Evolutionary conservation across 768 basidiomycete species (phyloP), one percentile per base, ranked within the genome.

Genomic region (Boletus vermiculosoides): DNA sequence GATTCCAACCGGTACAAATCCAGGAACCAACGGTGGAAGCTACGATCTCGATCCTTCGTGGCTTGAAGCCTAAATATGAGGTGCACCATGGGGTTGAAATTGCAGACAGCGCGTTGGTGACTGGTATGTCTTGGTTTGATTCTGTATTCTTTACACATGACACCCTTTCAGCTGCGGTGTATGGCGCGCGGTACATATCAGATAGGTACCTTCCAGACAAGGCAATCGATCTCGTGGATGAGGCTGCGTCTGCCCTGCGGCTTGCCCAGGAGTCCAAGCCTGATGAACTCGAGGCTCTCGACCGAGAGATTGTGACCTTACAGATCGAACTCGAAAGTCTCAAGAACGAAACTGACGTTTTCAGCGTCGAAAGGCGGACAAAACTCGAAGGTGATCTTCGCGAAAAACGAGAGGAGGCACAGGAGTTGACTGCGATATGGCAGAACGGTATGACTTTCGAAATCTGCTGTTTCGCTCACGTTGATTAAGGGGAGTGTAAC

Each of bases 81-180:
- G 91, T 93, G 1, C 94, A 97, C 65, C 94, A 95, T 59, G 94
- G 94, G 31, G 94, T 97, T 2, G 90, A 92, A 66, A 94, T 97
- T 54, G 85, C 91, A 1, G 94, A 97, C 65, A 80, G 82, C 15
- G 92, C 94, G 3, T 77, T 97, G 4, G 94, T 97, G 13, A 95
- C 92, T 5, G 87, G 88, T 86, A 50, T 15, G 77, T 68, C 16
- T 52, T 44, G 30, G 33, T 33, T 40, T 15, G 0, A 22, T 37
- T n/a, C 16, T 33, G 7, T 9, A 13, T 49, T n/a, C 39, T 33
- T 45, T 12, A 0, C 20, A 47, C n/a, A 52, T 18, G 18, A 36
- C 20, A 25, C 45, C 36, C 16, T 53, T 40, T 30, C 28, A 87
- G 93, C 94, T 25, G 91, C 92, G 0, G 84, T 94, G 2, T 94